phyloP scores from a whole-genome alignment of 2,329 filamentous ascomycete genomes.

The Blastomyces percursus region DNA sequence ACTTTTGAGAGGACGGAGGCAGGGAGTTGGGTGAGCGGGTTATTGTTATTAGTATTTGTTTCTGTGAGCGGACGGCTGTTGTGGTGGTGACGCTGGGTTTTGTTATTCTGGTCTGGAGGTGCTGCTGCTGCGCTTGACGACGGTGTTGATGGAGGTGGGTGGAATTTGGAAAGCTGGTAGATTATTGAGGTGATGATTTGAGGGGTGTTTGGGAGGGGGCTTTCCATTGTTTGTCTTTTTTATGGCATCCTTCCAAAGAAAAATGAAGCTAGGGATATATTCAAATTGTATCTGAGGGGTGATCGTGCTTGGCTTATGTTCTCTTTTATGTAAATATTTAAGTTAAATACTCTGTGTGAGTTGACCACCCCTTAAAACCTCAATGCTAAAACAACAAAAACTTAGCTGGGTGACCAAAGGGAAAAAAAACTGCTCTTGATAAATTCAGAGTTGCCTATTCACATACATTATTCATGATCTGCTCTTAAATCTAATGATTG shows the following conservation, averaged over 20 bases:
- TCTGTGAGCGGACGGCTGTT: background rate
- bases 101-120: background rate
- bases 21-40: conserved; percentile 10
- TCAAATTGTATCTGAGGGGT: background rate
- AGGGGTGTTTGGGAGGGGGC: background rate
- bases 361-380: too few relatives aligned
- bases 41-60: background rate
- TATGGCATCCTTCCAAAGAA: background rate
- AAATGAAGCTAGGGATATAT: background rate
- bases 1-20: conserved; percentile 16
- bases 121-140: background rate
- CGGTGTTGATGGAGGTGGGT: background rate
- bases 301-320: background rate
- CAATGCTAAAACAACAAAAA: too few relatives aligned
- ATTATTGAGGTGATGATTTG: conserved; percentile 7
- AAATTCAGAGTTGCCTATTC: background rate
- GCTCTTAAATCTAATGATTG: background rate
- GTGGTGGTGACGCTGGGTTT: background rate
- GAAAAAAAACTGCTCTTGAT: too few relatives aligned
- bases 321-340: background rate
- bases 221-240: background rate
- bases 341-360: too few relatives aligned
- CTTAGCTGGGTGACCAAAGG: too few relatives aligned
- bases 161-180: background rate
- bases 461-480: background rate